These are phyloP conservation scores for Osmanthus fragrans DNA, from an alignment of 257 asterid genomes.

Conservation along the genomic window DNA sequence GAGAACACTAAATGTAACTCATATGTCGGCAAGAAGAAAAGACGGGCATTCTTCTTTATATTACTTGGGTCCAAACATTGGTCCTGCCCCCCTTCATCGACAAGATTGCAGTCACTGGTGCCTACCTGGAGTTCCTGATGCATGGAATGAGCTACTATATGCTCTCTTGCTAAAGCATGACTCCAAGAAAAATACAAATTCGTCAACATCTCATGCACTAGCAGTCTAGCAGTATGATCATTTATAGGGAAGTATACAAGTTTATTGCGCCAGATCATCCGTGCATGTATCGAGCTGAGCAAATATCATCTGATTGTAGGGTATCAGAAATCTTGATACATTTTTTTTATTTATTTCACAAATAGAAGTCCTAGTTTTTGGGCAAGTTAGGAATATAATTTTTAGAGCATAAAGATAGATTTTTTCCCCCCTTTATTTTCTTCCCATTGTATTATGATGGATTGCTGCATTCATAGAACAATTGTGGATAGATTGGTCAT, in stretches of 20 bases:
- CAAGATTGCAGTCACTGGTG: slow-evolving; percentile 99
- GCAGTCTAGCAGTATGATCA: slow-evolving; percentile 31
- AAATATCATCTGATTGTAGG: slow-evolving; percentile 23
- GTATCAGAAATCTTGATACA: slow-evolving; percentile 20
- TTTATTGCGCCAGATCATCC: slow-evolving; percentile 22
- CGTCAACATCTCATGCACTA: slow-evolving; percentile 34
- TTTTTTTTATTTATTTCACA: slow-evolving; percentile 14
- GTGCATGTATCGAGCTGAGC: slow-evolving; percentile 12
- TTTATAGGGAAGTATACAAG: slow-evolving; percentile 23
- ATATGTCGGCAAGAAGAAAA: slow-evolving; percentile 73
- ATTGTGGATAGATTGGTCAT: background rate
- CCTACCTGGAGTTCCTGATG: slow-evolving; percentile 84
- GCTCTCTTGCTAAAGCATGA: slow-evolving; percentile 61
- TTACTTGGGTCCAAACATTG: slow-evolving; percentile 57
- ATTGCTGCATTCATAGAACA: background rate
- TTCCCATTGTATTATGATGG: background rate
- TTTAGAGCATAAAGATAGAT: background rate
- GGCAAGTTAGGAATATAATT: slow-evolving; percentile 1
- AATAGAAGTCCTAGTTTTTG: slow-evolving; percentile 10
- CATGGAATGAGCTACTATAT: slow-evolving; percentile 89
- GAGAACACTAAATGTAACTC: slow-evolving; percentile 46
- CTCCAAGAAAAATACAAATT: slow-evolving; percentile 17
- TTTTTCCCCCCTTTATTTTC: too few species aligned
- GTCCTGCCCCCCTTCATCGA: slow-evolving; percentile 59
- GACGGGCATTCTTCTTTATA: slow-evolving; percentile 91